Evolutionary conservation across 2,329 filamentous ascomycete species (phyloP), one percentile per base, ranked within the genome.

Genomic region (Aschersonia sp.): DNA sequence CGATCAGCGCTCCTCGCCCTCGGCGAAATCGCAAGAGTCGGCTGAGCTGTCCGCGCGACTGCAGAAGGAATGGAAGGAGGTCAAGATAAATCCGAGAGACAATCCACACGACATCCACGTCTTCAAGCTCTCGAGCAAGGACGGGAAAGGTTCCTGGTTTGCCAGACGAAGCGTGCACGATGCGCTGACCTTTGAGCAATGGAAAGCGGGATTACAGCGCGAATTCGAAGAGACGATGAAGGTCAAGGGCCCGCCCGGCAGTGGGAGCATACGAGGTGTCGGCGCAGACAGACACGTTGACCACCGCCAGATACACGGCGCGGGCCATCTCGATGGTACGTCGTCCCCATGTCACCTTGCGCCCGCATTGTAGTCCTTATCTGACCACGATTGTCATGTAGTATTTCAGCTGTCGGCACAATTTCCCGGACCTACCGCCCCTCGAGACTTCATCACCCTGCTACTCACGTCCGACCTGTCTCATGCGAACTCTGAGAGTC

Each of bases 121-220:
- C 30, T 95, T 84, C 67, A 94, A 94, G 62, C 73, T 92, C 50
- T 68, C 73, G 0, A 78, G 83, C 2, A 83, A 85, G 56, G 90
- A 97, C 62, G 81, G 87, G 39, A 82, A 82, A 53, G 90, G 89
- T 2, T 74, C 84, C 6, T 97, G 90, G 90, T 97, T 95, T 64
- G 87, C 87, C 30, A 71, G 90, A 48, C 72, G 84, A 45, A 94
- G 87, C 59, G 72, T 94, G 22, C 88, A 95, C 58, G 79, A 84
- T 55, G 85, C 83, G 0, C 62, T 94, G 22, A 72, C 80, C 0
- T 95, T 94, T 61, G 74, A 77, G 22, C 81, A 78, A 59, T 94
- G 87, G 81, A 84, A 81, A 67, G 71, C 72, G 45, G 87, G 83
- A 4, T 74, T 95, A 58, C 73, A 84, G 60, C 71, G 73, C 29